phyloP scores from a whole-genome alignment of 2,329 filamentous ascomycete species.

The Seiridium unicorne region DNA sequence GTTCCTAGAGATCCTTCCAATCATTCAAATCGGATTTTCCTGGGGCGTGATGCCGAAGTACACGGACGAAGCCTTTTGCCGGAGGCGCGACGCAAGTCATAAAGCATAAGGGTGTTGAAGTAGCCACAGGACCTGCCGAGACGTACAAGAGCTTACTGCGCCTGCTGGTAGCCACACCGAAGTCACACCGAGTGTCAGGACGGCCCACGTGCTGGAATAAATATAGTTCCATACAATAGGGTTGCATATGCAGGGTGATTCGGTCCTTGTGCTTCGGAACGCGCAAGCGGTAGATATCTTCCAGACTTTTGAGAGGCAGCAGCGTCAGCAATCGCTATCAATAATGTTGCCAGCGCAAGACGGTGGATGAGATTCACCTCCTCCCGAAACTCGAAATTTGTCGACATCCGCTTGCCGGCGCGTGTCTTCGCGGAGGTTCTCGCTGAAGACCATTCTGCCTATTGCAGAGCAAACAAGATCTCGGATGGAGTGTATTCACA shows the following conservation, averaged over 20 bases:
- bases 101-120: neutral
- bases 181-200: neutral
- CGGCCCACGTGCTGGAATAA: neutral
- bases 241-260: neutral
- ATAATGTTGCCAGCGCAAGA: neutral
- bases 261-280: neutral
- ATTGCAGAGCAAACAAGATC: slow-evolving; percentile 25
- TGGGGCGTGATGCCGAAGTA: neutral
- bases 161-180: neutral
- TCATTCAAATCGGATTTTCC: neutral
- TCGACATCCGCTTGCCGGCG: no score
- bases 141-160: neutral
- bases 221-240: neutral
- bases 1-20: neutral
- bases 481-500: slow-evolving; percentile 23
- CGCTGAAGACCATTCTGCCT: slow-evolving; percentile 27
- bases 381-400: no score
- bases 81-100: neutral
- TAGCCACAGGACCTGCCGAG: neutral
- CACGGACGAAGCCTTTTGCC: neutral
- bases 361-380: no score
- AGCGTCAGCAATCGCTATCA: neutral
- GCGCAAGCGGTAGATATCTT: neutral
- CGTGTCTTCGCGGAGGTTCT: slow-evolving; percentile 15
- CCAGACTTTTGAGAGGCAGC: neutral